phyloP scores from a whole-genome alignment of 2,329 filamentous ascomycete species.

The Aspergillus neotritici region DNA sequence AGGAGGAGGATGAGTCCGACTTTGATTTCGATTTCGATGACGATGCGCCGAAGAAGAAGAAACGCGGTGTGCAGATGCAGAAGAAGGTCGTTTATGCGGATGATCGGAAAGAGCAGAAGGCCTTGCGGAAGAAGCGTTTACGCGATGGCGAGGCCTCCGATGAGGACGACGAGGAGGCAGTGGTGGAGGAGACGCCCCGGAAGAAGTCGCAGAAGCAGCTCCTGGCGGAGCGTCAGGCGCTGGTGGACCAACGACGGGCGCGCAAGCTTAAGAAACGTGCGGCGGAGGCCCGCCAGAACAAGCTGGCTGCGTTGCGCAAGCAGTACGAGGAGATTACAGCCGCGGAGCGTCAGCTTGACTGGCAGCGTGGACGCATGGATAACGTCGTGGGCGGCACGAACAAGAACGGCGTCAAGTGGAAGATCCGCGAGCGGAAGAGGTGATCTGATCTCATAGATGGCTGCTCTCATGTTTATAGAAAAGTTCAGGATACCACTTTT shows the following conservation, averaged over 20 bases:
- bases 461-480: slow-evolving; percentile 10
- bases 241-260: slow-evolving; percentile 34
- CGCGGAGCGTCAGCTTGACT: slow-evolving; percentile 53
- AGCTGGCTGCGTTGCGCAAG: slow-evolving; percentile 49
- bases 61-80: slow-evolving; percentile 18
- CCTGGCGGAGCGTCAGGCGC: slow-evolving; percentile 36
- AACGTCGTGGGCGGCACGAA: slow-evolving; percentile 56
- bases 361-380: slow-evolving; percentile 58
- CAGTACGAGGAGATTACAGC: slow-evolving; percentile 51
- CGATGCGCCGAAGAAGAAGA: slow-evolving; percentile 18
- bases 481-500: slow-evolving; percentile 19
- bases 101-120: slow-evolving; percentile 30
- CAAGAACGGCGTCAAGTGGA: slow-evolving; percentile 60
- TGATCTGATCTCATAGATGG: slow-evolving; percentile 8
- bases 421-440: slow-evolving; percentile 55
- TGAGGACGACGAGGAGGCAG: slow-evolving; percentile 22
- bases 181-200: slow-evolving; percentile 15
- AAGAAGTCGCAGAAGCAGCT: slow-evolving; percentile 43
- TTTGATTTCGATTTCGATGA: slow-evolving; percentile 18
- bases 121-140: slow-evolving; percentile 19
- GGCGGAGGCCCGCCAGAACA: slow-evolving; percentile 44
- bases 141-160: slow-evolving; percentile 13
- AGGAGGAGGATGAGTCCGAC: slow-evolving; percentile 20
- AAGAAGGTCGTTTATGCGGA: slow-evolving; percentile 38
- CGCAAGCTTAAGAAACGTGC: slow-evolving; percentile 46